Evolutionary conservation across 768 basidiomycete genomes (phyloP).

Genomic region (Sporobolomyces pararoseus): DNA sequence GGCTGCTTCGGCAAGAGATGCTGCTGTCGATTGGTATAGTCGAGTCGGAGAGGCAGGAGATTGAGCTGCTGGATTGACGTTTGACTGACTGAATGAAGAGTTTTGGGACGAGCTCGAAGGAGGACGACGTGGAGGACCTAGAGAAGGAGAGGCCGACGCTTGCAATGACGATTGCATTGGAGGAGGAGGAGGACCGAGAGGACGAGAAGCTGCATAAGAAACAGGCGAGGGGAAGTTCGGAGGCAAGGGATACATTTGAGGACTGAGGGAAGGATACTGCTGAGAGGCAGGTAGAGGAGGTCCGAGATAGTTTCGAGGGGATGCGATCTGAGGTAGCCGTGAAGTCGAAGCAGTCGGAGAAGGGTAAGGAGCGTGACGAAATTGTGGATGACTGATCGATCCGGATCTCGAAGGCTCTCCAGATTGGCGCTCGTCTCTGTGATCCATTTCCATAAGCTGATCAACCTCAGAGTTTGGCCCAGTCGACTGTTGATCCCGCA

Average conservation of each 20-base stretch:
- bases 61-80: not conserved
- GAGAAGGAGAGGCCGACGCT: not conserved
- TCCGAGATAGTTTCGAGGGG: not conserved
- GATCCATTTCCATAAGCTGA: not conserved
- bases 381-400: not conserved
- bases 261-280: not conserved
- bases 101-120: not conserved
- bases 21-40: not conserved
- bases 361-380: not conserved
- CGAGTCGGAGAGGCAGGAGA: not conserved
- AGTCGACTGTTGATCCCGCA: not conserved
- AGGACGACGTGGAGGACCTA: not conserved
- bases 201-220: not conserved
- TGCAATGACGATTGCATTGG: not conserved
- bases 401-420: not conserved
- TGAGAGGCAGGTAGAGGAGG: not conserved
- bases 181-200: constrained; percentile 8
- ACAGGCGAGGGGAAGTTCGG: not conserved
- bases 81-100: constrained; percentile 2
- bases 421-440: not conserved
- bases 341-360: constrained; percentile 1
- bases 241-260: not conserved
- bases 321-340: not conserved
- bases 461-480: not conserved
- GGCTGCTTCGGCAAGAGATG: constrained; percentile 18